Base-by-base conservation (phyloP, 495 filamentous ascomycete species). In the Halenospora varia region DNA sequence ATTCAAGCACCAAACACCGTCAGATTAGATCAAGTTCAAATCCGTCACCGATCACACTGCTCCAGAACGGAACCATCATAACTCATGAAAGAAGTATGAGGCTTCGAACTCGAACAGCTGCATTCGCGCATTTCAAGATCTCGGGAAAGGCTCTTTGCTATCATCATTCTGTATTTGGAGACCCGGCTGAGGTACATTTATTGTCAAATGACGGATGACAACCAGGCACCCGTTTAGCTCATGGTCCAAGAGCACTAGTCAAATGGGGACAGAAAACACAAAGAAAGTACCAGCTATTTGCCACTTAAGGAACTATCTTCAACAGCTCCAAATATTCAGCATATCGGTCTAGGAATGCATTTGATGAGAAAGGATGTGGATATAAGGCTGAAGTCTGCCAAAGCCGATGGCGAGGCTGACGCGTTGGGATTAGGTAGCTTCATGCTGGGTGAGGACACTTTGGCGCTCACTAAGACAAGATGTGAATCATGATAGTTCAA, bases 21-120 rank as follows among this genome's bases (percentile, higher is more conserved):
- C 62, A 65, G 62, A 65, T 65, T 65, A 65, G 62, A 65, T 65
- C 62, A 65, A 65, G 62, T 65, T 57, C 26, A 55, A 20, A 8
- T 59, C 59, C 59, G 39, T 62, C 62, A 65, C 57, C 39, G 53
- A 62, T 44, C 62, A 54, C 51, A 39, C 53, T 42, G 23, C 46
- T 46, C 45, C 46, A 58, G 54, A 48, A 62, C n/a, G 62, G 25
- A 65, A 65, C 62, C 47, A 20, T 25, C 62, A 54, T 42, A 17
- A 24, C 54, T 10, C 45, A n/a, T n/a, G 49, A 58, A 56, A 24
- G 47, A 39, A 19, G 42, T 45, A n/a, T n/a, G 20, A 62, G 62
- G 62, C 62, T 65, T 65, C 62, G 49, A 23, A 44, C 56, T 59
- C 52, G 26, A 39, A 48, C 45, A 53, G 55, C 51, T 48, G 57